Evolutionary conservation across 495 filamentous ascomycete genomes (phyloP), one percentile per base, ranked within the genome.

Genomic region (Penicillium roqueforti): DNA sequence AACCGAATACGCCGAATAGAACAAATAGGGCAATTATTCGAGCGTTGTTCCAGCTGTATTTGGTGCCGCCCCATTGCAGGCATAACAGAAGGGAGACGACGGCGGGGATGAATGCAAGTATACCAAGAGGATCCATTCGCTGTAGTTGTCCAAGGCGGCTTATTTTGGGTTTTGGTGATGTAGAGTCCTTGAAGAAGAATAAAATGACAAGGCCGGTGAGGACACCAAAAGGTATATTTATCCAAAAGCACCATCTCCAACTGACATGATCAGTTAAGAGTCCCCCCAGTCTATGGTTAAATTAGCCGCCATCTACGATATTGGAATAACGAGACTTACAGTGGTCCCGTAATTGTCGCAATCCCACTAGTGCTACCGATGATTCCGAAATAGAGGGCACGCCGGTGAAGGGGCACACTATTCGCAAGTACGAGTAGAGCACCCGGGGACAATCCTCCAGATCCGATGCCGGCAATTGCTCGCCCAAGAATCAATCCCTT

Each of bases 1-100:
- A 47, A 20, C 81, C 71, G 18, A 93, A 74, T 3, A 95, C 60
- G 3, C 71, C 85, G 50, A 85, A 87, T 4, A 89, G 53, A 20
- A 87, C 74, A 37, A 92, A 82, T 0, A 95, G 74, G 3, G 79
- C 76, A 50, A 92, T 86, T 49, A 92, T 84, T 3, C 84, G 80
- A 18, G 53, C 80, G 57, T 77, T 77, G 32, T 51, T 60, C 90
- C 89, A 95, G 0, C 69, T 53, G 55, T 91, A 89, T 20, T 69
- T 78, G 0, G 78, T 78, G 3, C 90, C 91, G 37, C 89, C 91
- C 91, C 91, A 96, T 67, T 93, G 89, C 14, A 96, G 73, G 0
- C 88, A 87, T 2, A 96, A 70, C 6, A 95, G 66, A 0, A 92
- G 70, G 54, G 80, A 87, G 46, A 92, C 73, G 18, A 95, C 80